A percentile compares a stretch with the other conserved stretches of the same genome.
phyloP scores from a whole-genome alignment of 306 rosid species.

The Morella rubra region DNA sequence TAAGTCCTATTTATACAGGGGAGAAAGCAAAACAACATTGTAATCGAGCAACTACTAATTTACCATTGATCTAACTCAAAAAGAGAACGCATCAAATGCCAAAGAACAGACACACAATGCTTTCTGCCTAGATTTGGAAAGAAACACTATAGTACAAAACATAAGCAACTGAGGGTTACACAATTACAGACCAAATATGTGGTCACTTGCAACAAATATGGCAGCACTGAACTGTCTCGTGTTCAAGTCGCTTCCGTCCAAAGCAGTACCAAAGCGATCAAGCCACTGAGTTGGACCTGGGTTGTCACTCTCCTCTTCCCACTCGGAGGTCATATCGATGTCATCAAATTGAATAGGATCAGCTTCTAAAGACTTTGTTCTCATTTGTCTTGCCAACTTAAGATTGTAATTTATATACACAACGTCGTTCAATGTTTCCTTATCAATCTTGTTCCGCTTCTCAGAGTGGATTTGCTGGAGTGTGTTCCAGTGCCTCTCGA shows the following conservation, averaged over 20 bases:
- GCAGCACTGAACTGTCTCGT: conserved; percentile 89
- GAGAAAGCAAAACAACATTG: background rate
- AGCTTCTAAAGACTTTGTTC: conserved; percentile 56
- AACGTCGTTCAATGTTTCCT: conserved; percentile 80
- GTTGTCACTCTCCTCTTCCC: conserved; percentile 94
- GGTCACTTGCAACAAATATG: conserved; percentile 85
- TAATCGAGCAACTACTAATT: background rate
- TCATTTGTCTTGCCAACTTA: conserved; percentile 68
- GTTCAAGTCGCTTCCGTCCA: conserved; percentile 90
- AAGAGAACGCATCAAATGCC: background rate
- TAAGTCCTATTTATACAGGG: background rate
- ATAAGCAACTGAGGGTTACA: conserved; percentile 8
- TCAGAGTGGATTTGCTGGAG: conserved; percentile 88
- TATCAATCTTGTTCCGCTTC: conserved; percentile 89
- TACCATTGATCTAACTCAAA: background rate
- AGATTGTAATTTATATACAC: conserved; percentile 89
- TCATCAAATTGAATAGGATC: conserved; percentile 83
- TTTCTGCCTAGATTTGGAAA: conserved; percentile 3
- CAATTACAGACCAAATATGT: conserved; percentile 70
- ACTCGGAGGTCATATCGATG: conserved; percentile 90
- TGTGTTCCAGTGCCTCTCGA: conserved; percentile 84
- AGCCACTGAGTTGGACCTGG: conserved; percentile 87
- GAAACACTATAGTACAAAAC: background rate
- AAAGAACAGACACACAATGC: background rate
- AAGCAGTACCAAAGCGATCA: conserved; percentile 83